Evolutionary conservation across 441 rosid species (phyloP).

Genomic region (Bocquillonia castaneifolia): DNA sequence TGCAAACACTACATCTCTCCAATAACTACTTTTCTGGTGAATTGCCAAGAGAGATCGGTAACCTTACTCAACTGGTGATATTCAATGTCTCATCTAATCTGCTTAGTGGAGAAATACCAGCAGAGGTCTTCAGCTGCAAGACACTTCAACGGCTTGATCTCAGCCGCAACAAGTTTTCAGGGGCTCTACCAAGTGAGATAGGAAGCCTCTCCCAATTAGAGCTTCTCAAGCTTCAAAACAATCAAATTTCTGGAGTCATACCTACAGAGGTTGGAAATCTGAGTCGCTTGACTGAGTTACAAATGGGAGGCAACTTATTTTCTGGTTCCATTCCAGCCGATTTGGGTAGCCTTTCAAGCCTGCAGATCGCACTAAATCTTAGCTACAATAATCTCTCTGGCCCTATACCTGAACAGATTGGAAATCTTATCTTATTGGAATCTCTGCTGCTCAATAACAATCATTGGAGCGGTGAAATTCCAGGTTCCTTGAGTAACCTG

Average conservation of each 20-base stretch:
- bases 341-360: constrained; percentile 58
- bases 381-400: constrained; percentile 78
- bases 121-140: constrained; percentile 58
- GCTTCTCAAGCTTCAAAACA: constrained; percentile 77
- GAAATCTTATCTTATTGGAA: constrained; percentile 61
- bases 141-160: constrained; percentile 88
- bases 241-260: constrained; percentile 54
- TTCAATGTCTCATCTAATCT: constrained; percentile 77
- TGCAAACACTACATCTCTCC: constrained; percentile 71
- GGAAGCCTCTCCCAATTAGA: constrained; percentile 70
- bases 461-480: constrained; percentile 70
- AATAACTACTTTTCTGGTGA: constrained; percentile 52
- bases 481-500: constrained; percentile 52
- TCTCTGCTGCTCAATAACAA: constrained; percentile 73
- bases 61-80: constrained; percentile 56
- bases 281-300: constrained; percentile 67
- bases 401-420: constrained; percentile 62
- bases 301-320: constrained; percentile 82
- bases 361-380: constrained; percentile 86
- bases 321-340: constrained; percentile 57
- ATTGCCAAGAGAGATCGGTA: constrained; percentile 71
- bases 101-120: constrained; percentile 63
- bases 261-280: constrained; percentile 58
- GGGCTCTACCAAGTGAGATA: constrained; percentile 51
- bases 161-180: constrained; percentile 59